These are phyloP conservation scores for Talaromyces sp. DNA, from an alignment of 2,329 filamentous ascomycete genomes.

Conservation along the genomic window DNA sequence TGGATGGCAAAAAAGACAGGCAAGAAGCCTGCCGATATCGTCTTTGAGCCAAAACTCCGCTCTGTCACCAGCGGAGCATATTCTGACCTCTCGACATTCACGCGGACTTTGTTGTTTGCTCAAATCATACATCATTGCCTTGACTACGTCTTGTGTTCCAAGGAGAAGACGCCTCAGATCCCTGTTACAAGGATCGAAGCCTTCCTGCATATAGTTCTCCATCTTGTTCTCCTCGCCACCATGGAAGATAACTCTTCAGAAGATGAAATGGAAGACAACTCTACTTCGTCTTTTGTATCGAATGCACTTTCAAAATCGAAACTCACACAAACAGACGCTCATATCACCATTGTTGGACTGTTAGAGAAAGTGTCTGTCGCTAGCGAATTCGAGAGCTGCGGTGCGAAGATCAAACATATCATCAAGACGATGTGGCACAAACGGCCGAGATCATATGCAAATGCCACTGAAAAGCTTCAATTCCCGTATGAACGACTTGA, in stretches of 20 bases:
- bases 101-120: slow-evolving; percentile 78
- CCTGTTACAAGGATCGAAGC: slow-evolving; percentile 82
- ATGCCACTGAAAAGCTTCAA: slow-evolving; percentile 59
- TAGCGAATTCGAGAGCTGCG: slow-evolving; percentile 76
- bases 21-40: slow-evolving; percentile 75
- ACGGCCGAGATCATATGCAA: slow-evolving; percentile 69
- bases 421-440: slow-evolving; percentile 83
- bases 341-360: slow-evolving; percentile 53
- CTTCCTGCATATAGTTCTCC: slow-evolving; percentile 86
- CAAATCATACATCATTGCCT: slow-evolving; percentile 88
- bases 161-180: slow-evolving; percentile 68
- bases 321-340: slow-evolving; percentile 38
- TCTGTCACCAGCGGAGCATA: slow-evolving; percentile 77
- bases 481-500: slow-evolving; percentile 76
- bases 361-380: slow-evolving; percentile 58
- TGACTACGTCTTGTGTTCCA: slow-evolving; percentile 71
- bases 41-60: slow-evolving; percentile 83
- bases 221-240: slow-evolving; percentile 81
- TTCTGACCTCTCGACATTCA: slow-evolving; percentile 72
- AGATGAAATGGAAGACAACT: slow-evolving; percentile 49
- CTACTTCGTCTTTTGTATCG: slow-evolving; percentile 66
- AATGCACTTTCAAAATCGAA: slow-evolving; percentile 66
- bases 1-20: slow-evolving; percentile 86
- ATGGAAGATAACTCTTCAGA: slow-evolving; percentile 71
- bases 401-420: slow-evolving; percentile 79